These are phyloP conservation scores for Earliella scabrosa DNA, from an alignment of 1,284 basidiomycete genomes.

Conservation along the genomic window DNA sequence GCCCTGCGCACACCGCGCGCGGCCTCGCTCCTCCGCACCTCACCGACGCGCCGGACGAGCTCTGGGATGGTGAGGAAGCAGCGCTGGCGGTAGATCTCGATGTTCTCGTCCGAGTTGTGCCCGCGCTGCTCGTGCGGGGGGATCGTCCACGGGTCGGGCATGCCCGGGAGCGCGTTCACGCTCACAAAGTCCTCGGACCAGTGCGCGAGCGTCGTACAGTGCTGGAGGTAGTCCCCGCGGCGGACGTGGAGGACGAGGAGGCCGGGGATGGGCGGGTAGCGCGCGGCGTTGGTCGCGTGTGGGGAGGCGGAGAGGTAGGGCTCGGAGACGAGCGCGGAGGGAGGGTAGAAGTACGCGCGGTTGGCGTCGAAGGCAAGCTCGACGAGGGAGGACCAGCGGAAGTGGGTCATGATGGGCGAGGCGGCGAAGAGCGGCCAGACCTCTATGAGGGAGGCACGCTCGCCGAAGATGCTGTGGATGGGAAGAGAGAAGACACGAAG, in stretches of 20 bases:
- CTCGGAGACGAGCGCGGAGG: background rate
- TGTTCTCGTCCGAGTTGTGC: constrained; percentile 31
- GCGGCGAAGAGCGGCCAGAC: constrained; percentile 41
- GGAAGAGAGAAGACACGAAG: background rate
- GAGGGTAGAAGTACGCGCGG: constrained; percentile 36
- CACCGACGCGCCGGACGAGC: constrained; percentile 47
- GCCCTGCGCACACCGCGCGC: constrained; percentile 38
- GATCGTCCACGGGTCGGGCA: constrained; percentile 41
- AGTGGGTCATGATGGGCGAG: constrained; percentile 42
- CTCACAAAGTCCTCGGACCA: constrained; percentile 47
- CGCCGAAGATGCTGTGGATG: constrained; percentile 35
- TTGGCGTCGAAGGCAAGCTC: constrained; percentile 43
- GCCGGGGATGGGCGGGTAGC: constrained; percentile 38
- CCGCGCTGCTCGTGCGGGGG: constrained; percentile 10
- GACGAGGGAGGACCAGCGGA: constrained; percentile 46
- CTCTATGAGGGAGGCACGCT: constrained; percentile 36
- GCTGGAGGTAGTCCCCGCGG: constrained; percentile 59
- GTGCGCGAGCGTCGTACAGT: constrained; percentile 51
- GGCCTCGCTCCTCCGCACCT: constrained; percentile 36
- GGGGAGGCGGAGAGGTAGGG: constrained; percentile 19
- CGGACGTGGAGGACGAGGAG: constrained; percentile 63
- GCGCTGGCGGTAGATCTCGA: constrained; percentile 41
- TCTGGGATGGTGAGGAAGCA: constrained; percentile 53
- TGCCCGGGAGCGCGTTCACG: constrained; percentile 45
- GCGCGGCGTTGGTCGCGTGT: constrained; percentile 16